Evolutionary conservation across 2,329 filamentous ascomycete species (phyloP), one percentile per base, ranked within the genome.

Genomic region (Aureobasidium sp.): DNA sequence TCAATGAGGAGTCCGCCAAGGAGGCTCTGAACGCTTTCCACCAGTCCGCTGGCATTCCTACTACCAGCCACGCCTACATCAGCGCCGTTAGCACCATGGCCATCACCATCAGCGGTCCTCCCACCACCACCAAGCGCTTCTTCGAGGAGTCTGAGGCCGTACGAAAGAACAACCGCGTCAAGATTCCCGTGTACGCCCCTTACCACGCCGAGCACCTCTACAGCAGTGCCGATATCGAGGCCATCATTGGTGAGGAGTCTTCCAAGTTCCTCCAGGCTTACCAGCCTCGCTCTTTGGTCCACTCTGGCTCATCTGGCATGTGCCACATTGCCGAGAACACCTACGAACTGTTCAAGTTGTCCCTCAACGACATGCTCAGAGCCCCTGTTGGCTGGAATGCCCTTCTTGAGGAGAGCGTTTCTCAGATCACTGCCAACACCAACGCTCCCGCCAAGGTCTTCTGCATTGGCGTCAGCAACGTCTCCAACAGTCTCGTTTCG

Each of bases 161-260:
- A 48, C 77, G 77, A 57, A 76, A 78, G 48, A 77, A 77, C 65
- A 80, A 82, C 66, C 79, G 78, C 11, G 76, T 80, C 3, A 75
- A 78, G 17, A 83, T 82, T 41, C 78, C 82, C 7, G 79, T 85
- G 20, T 82, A 80, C 66, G 83, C 81, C 6, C 82, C 83, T 34
- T 85, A 84, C 68, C 83, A 86, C 71, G 83, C 83, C 6, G 72
- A 76, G 27, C 83, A 85, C 67, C 73, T 86, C 8, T 82, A 82
- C 68, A 74, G 73, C 63, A 68, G 78, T 48, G 74, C 74, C 42
- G 81, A 84, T 61, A 73, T 83, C 53, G 76, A 80, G 45, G 77
- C 77, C 62, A 82, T 85, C 39, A 70, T 85, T 31, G 72, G 71
- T 36, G 72, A 70, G 41, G 67, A 73, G 27, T 71, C 75, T n/a